Evolutionary conservation across 2,329 filamentous ascomycete genomes (phyloP).

Genomic region (Phoma sp.): DNA sequence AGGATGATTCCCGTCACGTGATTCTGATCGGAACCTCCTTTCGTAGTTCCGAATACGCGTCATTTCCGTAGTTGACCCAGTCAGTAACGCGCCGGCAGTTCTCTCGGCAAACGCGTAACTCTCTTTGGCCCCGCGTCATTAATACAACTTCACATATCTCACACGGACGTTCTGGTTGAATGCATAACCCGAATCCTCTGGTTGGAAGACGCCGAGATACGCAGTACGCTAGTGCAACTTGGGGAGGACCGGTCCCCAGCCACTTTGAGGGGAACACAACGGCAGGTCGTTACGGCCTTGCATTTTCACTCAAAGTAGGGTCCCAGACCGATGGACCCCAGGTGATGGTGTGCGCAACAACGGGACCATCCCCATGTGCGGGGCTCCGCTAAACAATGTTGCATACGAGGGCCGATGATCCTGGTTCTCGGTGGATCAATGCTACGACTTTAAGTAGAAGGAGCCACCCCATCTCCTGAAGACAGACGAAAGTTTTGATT

Average conservation of each 20-base stretch:
- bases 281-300: constrained; percentile 1
- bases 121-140: not conserved
- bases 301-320: not conserved
- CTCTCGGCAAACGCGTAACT: constrained; percentile 1
- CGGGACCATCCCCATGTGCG: too few species aligned
- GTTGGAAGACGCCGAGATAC: not conserved
- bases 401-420: not conserved
- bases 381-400: constrained; percentile 3
- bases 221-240: not conserved
- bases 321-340: constrained; percentile 1
- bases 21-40: not conserved
- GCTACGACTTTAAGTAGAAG: constrained; percentile 1
- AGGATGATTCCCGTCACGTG: constrained; percentile 1
- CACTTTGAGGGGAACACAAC: constrained; percentile 1
- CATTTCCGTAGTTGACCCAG: constrained; percentile 4
- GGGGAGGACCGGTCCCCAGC: not conserved
- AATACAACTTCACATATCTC: not conserved
- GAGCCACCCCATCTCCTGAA: not conserved
- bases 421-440: not conserved
- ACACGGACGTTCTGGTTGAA: not conserved
- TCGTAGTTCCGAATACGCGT: not conserved
- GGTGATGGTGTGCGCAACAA: constrained; percentile 3
- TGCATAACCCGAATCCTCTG: not conserved
- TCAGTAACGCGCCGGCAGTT: constrained; percentile 4
- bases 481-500: not conserved